Evolutionary conservation across 306 rosid genomes (phyloP), one percentile per base, ranked within the genome.

Genomic region (Quercus suber): DNA sequence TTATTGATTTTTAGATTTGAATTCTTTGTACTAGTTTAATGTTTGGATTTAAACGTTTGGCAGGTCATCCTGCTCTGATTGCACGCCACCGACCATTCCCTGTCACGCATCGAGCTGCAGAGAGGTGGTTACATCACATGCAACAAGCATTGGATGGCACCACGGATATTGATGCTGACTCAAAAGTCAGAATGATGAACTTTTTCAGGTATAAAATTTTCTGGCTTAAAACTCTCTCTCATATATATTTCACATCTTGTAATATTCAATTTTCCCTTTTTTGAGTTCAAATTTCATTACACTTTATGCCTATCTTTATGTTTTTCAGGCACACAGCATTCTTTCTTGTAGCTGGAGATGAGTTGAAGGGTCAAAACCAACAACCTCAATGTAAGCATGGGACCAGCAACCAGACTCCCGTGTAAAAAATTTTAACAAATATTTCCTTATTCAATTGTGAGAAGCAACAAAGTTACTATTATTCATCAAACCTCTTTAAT

Each of bases 21-120:
- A 27, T 11, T 14, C 5, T 63, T 28, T 28, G 41, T 63, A 45
- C 65, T 23, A 20, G 41, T 57, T 41, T 11, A 41, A 53, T 31
- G 57, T 31, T 68, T 30, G 25, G 14, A 4, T 20, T 56, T 9
- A 58, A 67, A 58, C 76, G 31, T 33, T 71, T 87, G 80, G 74
- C 82, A 94, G 97, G 97, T 55, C 99, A 92, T 82, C 99, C 99
- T 73, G 97, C 99, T 70, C 89, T 95, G 73, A 92, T 92, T 49
- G 93, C 81, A 5, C 87, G 99, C 37, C 98, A 95, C 79, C 87
- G 95, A 27, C 89, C 95, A 58, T 95, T 95, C 85, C 89, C 91
- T 0, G 86, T 95, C 28, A 92, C 98, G 0, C 95, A 79, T 55
- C 76, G 82, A 81, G 96, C 94, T 49, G 98, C 96, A 0, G 90